These are phyloP conservation scores for Dujonia santamariae DNA, from an alignment of 1,139 yeast genomes.

Conservation along the genomic window DNA sequence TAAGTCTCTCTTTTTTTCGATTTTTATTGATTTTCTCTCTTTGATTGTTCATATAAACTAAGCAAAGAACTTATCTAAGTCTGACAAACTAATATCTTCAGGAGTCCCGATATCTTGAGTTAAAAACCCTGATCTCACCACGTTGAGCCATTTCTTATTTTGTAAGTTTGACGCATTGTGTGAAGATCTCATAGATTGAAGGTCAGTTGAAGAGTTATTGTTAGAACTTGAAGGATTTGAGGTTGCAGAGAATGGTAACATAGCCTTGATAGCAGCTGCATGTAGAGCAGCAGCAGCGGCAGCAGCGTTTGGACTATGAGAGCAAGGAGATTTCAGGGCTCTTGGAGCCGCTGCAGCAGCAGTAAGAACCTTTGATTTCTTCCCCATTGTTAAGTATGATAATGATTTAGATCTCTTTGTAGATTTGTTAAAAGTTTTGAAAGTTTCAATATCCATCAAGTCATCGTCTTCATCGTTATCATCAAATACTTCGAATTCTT, in stretches of 20 bases:
- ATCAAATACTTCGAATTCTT: slow-evolving; percentile 45
- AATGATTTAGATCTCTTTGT: slow-evolving; percentile 66
- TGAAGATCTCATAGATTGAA: no score
- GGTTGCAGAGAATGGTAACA: slow-evolving; percentile 15
- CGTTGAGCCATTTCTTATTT: slow-evolving; percentile 64
- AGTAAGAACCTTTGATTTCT: slow-evolving; percentile 56
- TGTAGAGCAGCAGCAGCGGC: slow-evolving; percentile 75
- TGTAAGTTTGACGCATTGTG: slow-evolving; percentile 12
- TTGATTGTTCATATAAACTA: slow-evolving; percentile 21
- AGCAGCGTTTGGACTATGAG: slow-evolving; percentile 59
- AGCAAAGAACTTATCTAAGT: slow-evolving; percentile 62
- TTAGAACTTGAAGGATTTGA: slow-evolving; percentile 7
- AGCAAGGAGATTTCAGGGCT: slow-evolving; percentile 58
- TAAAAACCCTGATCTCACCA: slow-evolving; percentile 70
- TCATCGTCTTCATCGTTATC: slow-evolving; percentile 38
- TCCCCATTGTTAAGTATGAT: slow-evolving; percentile 49
- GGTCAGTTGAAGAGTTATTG: no score
- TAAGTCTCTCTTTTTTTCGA: no score
- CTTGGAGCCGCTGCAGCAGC: slow-evolving; percentile 85
- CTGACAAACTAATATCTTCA: slow-evolving; percentile 71
- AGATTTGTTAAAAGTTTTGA: slow-evolving; percentile 31
- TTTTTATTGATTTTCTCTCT: no score
- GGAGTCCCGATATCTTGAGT: slow-evolving; percentile 76
- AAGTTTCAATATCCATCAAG: slow-evolving; percentile 17
- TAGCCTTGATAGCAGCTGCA: slow-evolving; percentile 63